Percentiles rank a stretch among this genome's conserved stretches.
Conservation (phyloP, 495 filamentous ascomycete genomes). For the Penicillium goetzii region DNA sequence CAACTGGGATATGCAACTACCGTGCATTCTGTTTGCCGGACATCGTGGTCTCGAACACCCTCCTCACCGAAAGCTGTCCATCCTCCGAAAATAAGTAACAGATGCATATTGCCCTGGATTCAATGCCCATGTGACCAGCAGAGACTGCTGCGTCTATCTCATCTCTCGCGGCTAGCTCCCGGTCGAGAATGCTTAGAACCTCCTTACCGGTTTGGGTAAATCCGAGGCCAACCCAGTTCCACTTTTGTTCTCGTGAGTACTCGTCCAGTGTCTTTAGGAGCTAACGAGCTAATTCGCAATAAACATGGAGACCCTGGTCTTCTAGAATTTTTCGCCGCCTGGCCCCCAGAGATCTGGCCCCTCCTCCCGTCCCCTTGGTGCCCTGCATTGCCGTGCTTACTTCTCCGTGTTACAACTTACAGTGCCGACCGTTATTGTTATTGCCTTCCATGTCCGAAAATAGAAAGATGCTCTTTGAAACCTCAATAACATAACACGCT, state of each 20-base stretch:
- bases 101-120: background rate
- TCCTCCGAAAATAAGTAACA: background rate
- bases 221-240: constrained; percentile 16
- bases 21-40: background rate
- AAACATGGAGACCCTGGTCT: constrained; percentile 19
- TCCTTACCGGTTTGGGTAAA: constrained; percentile 29
- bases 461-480: too few relatives aligned
- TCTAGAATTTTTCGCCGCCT: constrained; percentile 17
- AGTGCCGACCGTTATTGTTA: too few relatives aligned
- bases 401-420: background rate
- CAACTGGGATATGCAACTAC: background rate
- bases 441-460: too few relatives aligned
- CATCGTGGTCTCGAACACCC: background rate
- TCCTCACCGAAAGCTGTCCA: background rate
- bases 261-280: background rate
- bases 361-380: background rate
- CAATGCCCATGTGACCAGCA: constrained; percentile 22
- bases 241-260: constrained; percentile 23
- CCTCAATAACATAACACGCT: background rate
- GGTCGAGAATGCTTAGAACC: background rate
- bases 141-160: background rate
- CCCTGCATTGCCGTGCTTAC: background rate
- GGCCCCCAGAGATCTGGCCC: background rate
- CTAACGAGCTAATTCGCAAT: constrained; percentile 18
- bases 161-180: background rate